Evolutionary conservation across 2,329 filamentous ascomycete species (phyloP).

Genomic region (Sarocladiaceae sp.): DNA sequence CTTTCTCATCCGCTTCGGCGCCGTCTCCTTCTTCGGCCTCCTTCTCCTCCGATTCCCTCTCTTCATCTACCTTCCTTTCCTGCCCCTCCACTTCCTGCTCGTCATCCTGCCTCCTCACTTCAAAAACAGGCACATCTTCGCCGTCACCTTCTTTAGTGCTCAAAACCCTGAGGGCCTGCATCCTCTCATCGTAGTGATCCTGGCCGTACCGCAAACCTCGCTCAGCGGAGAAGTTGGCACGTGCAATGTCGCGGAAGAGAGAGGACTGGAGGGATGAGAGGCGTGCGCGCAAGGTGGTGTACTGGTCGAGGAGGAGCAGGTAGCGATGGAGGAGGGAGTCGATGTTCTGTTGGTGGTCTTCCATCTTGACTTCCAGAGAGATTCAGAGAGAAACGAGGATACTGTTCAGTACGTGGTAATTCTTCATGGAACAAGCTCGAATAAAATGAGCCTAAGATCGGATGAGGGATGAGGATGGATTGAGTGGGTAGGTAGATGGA

Average conservation of each 20-base stretch:
- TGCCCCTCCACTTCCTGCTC: not conserved
- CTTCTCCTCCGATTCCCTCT: slow-evolving; percentile 10
- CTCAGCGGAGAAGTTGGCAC: slow-evolving; percentile 67
- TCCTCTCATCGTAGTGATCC: slow-evolving; percentile 67
- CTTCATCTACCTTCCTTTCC: not conserved
- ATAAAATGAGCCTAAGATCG: too few species aligned
- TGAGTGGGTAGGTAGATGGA: too few species aligned
- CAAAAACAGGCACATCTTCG: slow-evolving; percentile 15
- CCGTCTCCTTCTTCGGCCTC: slow-evolving; percentile 15
- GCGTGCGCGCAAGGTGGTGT: slow-evolving; percentile 50
- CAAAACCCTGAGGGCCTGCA: slow-evolving; percentile 53
- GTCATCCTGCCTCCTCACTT: slow-evolving; percentile 13
- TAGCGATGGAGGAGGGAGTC: slow-evolving; percentile 61
- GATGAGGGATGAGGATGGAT: too few species aligned
- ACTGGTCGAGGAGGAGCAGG: slow-evolving; percentile 59
- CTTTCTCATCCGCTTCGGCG: slow-evolving; percentile 11
- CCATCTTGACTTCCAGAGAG: too few species aligned
- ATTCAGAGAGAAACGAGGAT: too few species aligned
- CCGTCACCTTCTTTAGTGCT: slow-evolving; percentile 10
- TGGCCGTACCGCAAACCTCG: slow-evolving; percentile 58
- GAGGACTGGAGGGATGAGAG: slow-evolving; percentile 48
- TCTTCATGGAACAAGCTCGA: too few species aligned
- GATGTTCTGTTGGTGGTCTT: slow-evolving; percentile 34
- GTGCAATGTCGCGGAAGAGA: slow-evolving; percentile 57
- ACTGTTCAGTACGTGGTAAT: too few species aligned